Base-by-base conservation (phyloP, 2,329 filamentous ascomycete species). In the Thelonectria blattea region DNA sequence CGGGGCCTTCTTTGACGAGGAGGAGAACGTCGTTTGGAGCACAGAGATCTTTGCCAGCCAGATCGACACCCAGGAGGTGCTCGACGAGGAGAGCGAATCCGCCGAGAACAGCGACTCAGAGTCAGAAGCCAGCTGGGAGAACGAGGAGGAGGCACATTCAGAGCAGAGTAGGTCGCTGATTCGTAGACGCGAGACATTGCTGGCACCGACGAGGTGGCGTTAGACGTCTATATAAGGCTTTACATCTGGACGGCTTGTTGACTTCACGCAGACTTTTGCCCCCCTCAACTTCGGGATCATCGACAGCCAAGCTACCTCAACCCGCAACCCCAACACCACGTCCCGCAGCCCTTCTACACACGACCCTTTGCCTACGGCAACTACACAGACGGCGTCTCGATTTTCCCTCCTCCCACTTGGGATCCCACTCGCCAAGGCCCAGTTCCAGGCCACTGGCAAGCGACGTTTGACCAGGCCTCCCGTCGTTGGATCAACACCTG, bases 1-100 rank as follows among this genome's bases (percentile, higher is more conserved):
- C 14, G 81, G 76, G 0, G 76, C 77, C 1, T 84, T 83, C 54
- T 82, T 80, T 69, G 80, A 84, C 72, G 55, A 63, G 1, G 56
- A 76, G 10, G 75, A 76, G 43, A 71, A 69, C 34, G 68, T 76
- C 4, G 59, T 84, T 41, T 84, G 81, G 80, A 81, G 80, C 47
- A 79, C 74, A 0, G 76, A 83, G 68, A 56, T 82, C 18, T 79
- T 83, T 27, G 58, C 78, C 22, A 74, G 72, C 8, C 72, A 71
- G 6, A 45, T 74, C 14, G 67, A 72, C 27, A 58, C 65, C 15
- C 64, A 71, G 10, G 32, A 61, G 10, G 73, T 71, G 22, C 70
- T 69, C 24, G 69, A 71, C 55, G 62, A 66, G n/a, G 72, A 71
- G 24, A 50, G 18, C 4, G 56, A 42, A 14, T 57, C 63, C 17